Conservation (phyloP, 768 basidiomycete species). For the Mycena galopus region DNA sequence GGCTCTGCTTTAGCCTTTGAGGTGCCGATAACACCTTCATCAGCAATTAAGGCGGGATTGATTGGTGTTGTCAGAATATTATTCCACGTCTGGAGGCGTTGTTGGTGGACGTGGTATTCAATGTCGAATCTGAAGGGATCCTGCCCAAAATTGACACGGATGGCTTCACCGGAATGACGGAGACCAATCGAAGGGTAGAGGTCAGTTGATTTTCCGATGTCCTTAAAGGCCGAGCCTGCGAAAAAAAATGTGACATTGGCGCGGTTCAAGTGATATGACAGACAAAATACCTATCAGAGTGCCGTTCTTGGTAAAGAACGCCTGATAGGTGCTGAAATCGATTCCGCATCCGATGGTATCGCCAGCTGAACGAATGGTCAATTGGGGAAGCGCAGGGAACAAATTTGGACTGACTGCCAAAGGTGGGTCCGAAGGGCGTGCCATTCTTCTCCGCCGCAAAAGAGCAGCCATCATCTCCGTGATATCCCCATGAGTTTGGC, state of each 20-base stretch:
- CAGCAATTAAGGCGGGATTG: conserved; percentile 51
- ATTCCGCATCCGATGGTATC: conserved; percentile 95
- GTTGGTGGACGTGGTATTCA: conserved; percentile 84
- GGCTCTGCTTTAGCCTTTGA: conserved; percentile 41
- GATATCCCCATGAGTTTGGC: conserved; percentile 89
- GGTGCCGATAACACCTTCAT: conserved; percentile 30
- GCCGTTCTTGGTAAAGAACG: conserved; percentile 94
- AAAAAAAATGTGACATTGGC: conserved; percentile 10
- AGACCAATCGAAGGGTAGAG: conserved; percentile 93
- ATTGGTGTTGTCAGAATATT: conserved; percentile 72
- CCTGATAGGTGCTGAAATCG: conserved; percentile 84
- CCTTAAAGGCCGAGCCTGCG: conserved; percentile 78
- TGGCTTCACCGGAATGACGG: conserved; percentile 80
- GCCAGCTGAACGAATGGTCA: conserved; percentile 64
- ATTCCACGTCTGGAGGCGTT: conserved; percentile 74
- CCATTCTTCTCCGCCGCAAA: conserved; percentile 83
- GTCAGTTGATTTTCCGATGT: conserved; percentile 72
- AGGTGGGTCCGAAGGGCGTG: conserved; percentile 80
- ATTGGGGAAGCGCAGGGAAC: conserved; percentile 12
- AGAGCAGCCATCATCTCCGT: conserved; percentile 88
- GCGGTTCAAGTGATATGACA: conserved; percentile 3
- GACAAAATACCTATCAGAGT: conserved; percentile 66
- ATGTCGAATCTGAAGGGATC: conserved; percentile 92
- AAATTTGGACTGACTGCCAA: conserved; percentile 71
- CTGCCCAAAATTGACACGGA: conserved; percentile 92